Percentiles rank a stretch among this genome's conserved stretches.
These are phyloP conservation scores for Microsporum ferrugineum DNA, from an alignment of 2,329 filamentous ascomycete genomes.

Conservation along the genomic window DNA sequence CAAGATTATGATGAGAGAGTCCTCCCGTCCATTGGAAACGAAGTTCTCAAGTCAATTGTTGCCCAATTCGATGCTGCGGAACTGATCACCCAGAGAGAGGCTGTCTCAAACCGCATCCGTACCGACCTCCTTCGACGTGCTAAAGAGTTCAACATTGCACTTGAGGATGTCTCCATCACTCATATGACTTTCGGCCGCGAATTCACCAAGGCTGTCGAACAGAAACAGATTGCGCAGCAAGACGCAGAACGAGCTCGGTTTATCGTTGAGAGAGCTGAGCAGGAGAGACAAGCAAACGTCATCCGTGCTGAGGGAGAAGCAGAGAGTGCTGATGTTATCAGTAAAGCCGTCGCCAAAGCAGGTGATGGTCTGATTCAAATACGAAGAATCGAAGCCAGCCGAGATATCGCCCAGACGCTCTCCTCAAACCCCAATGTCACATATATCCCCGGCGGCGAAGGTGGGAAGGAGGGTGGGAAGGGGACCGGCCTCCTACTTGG, in stretches of 20 bases:
- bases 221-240: slow-evolving; percentile 99
- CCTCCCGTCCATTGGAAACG: slow-evolving; percentile 95
- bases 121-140: slow-evolving; percentile 85
- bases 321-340: slow-evolving; percentile 90
- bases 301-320: slow-evolving; percentile 97
- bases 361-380: slow-evolving; percentile 94
- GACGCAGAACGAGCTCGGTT: slow-evolving; percentile 95
- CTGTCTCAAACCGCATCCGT: slow-evolving; percentile 88
- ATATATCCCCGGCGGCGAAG: slow-evolving; percentile 67
- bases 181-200: slow-evolving; percentile 99
- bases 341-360: slow-evolving; percentile 80
- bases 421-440: slow-evolving; percentile 88
- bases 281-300: slow-evolving; percentile 96
- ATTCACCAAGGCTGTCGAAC: slow-evolving; percentile 96
- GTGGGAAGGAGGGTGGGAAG: slow-evolving; percentile 47
- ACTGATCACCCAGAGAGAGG: slow-evolving; percentile 97
- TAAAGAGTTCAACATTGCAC: slow-evolving; percentile 94
- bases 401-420: slow-evolving; percentile 86
- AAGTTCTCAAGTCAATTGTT: slow-evolving; percentile 97
- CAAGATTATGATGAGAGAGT: slow-evolving; percentile 98
- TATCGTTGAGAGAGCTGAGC: slow-evolving; percentile 97
- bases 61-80: slow-evolving; percentile 98
- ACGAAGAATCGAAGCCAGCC: slow-evolving; percentile 90
- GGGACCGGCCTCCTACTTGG: slow-evolving; percentile 57
- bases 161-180: slow-evolving; percentile 97